Base-by-base conservation (phyloP, 805 yeast species). In the Suhomyces xylopsoci region DNA sequence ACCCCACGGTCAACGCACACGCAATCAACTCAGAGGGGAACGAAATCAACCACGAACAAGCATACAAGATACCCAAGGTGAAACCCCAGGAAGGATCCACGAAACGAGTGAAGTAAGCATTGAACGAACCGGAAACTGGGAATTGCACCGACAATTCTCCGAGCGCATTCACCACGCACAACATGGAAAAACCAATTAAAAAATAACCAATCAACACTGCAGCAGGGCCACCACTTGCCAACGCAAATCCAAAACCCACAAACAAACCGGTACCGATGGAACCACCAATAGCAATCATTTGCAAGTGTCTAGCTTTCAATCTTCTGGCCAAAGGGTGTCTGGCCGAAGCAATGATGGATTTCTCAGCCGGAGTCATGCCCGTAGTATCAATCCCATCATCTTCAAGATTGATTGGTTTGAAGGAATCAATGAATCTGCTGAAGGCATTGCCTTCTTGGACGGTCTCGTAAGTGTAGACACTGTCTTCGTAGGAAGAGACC, bases 211-310 rank as follows among this genome's bases (percentile, higher is more conserved):
- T 64, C 38, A 67, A 56, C 10, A 68, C 60, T 24, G 64, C 58
- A 1, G 60, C 70, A 0, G 73, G 71, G 10, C 73, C 73, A 49
- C 73, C 73, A 7, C 56, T 52, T 22, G 69, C 55, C 54, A 76
- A 62, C 2, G 73, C 73, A 41, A 70, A 69, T 46, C 83, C 83
- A 43, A 76, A 66, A 30, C 81, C 80, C 30, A 75, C 69, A 60
- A 79, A 78, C 52, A 84, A 71, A 61, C 89, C 90, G 5, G 94
- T 85, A 63, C 96, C 97, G 54, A 89, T 85, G 49, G 93, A 86
- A 51, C 94, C 91, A 53, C 94, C 94, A 51, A 90, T 76, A 40
- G 96, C 90, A 62, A 89, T 86, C 83, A 88, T 82, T 55, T 83
- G 79, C 55, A 85, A 81, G 58, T 86, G 91, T 63, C 76, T 69